These are phyloP conservation scores for Trifolium dubium DNA, from an alignment of 306 rosid genomes.

Conservation along the genomic window DNA sequence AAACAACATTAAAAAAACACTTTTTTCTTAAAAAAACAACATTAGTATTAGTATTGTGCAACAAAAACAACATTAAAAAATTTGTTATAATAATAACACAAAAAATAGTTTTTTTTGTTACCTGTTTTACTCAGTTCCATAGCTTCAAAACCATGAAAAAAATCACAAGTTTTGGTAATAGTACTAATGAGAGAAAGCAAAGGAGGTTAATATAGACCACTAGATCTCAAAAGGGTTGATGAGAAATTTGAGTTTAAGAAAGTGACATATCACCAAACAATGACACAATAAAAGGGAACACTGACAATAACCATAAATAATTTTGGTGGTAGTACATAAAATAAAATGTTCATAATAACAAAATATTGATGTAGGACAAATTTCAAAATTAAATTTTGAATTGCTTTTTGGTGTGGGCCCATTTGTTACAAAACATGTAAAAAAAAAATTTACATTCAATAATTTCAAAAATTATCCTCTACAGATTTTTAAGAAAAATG, in stretches of 20 bases:
- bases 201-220: slow-evolving; percentile 37
- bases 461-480: too few species aligned
- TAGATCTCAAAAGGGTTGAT: slow-evolving; percentile 33
- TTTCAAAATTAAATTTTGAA: slow-evolving; percentile 38
- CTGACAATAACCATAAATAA: slow-evolving; percentile 44
- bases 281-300: slow-evolving; percentile 45
- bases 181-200: slow-evolving; percentile 22
- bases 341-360: slow-evolving; percentile 4
- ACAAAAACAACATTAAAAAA: not conserved
- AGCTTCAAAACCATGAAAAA: slow-evolving; percentile 14
- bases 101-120: slow-evolving; percentile 1
- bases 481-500: too few species aligned
- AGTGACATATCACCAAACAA: slow-evolving; percentile 50
- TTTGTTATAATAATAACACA: slow-evolving; percentile 30
- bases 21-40: slow-evolving; percentile 38
- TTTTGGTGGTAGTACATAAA: slow-evolving; percentile 2
- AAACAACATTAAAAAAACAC: not conserved
- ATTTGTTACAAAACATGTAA: too few species aligned
- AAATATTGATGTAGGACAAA: not conserved
- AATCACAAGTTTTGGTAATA: not conserved
- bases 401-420: not conserved
- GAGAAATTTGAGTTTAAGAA: slow-evolving; percentile 35
- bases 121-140: slow-evolving; percentile 50
- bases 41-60: too few species aligned
- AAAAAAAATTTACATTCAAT: too few species aligned